Conservation (phyloP, 371 early-diverging fungal species). For the Scutellospora calospora region DNA sequence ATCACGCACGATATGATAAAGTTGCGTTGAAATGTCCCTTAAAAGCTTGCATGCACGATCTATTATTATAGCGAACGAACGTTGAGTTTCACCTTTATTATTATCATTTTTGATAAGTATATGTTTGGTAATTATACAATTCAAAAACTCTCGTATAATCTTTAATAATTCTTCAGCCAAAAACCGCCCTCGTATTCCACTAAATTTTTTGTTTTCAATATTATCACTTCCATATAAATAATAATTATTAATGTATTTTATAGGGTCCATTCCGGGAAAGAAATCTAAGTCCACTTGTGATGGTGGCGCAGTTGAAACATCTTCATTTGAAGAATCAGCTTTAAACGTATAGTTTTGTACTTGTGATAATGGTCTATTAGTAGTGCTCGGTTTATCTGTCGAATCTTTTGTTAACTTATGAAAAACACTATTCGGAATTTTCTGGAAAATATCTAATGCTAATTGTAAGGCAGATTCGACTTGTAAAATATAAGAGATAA, state of each 20-base stretch:
- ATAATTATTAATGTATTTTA: constrained; percentile 53
- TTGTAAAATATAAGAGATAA: constrained; percentile 23
- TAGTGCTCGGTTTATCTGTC: background rate
- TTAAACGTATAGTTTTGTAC: too few species aligned
- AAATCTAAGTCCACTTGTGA: constrained; percentile 50
- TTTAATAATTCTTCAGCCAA: constrained; percentile 47
- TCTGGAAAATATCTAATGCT: constrained; percentile 46
- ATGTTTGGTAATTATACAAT: constrained; percentile 44
- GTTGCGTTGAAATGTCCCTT: constrained; percentile 45
- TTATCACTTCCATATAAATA: constrained; percentile 46
- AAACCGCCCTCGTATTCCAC: constrained; percentile 49
- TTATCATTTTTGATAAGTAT: constrained; percentile 39
- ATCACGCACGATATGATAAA: constrained; percentile 45
- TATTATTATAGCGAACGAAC: background rate
- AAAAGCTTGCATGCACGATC: constrained; percentile 46
- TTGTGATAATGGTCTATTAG: background rate
- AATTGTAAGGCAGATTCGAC: constrained; percentile 22
- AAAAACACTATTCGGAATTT: constrained; percentile 53
- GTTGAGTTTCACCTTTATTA: background rate
- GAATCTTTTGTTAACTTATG: background rate
- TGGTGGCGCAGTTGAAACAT: constrained; percentile 40
- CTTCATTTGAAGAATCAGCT: constrained; percentile 40
- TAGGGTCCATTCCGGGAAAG: constrained; percentile 47
- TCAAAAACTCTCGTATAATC: constrained; percentile 48
- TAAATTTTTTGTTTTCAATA: constrained; percentile 47